A percentile compares a stretch with the other conserved stretches of the same genome.
phyloP scores from a whole-genome alignment of 352 stramenopile species.

The Phytophthora sansomeana region DNA sequence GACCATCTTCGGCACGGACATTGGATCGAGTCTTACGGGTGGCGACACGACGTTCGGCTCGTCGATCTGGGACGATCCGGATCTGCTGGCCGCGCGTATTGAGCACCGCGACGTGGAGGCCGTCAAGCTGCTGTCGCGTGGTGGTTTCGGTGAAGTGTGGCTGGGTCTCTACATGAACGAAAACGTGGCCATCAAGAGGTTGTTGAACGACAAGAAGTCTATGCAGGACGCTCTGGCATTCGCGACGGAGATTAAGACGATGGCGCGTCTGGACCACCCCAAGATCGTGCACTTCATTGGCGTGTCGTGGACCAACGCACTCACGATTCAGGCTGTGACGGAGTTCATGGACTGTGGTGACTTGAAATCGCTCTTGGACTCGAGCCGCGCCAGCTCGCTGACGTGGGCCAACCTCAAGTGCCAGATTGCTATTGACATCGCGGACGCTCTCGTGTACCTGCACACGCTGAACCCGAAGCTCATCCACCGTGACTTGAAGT shows the following conservation, averaged over 20 bases:
- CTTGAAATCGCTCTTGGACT: constrained; percentile 59
- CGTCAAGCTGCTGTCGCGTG: constrained; percentile 67
- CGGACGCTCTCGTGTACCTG: constrained; percentile 75
- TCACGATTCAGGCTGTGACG: constrained; percentile 67
- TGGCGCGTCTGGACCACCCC: constrained; percentile 65
- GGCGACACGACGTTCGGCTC: constrained; percentile 50
- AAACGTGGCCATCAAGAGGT: constrained; percentile 72
- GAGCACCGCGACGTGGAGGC: constrained; percentile 60
- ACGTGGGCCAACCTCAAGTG: constrained; percentile 74
- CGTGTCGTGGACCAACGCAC: constrained; percentile 70
- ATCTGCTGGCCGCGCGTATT: constrained; percentile 67
- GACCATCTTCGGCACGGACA: constrained; percentile 38
- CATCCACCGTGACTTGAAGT: constrained; percentile 77
- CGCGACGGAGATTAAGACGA: constrained; percentile 64
- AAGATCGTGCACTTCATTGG: constrained; percentile 78
- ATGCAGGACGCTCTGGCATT: constrained; percentile 67
- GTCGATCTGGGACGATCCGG: constrained; percentile 75
- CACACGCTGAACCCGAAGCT: constrained; percentile 74
- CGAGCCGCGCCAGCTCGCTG: constrained; percentile 41
- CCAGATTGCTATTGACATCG: constrained; percentile 73
- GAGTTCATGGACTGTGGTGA: constrained; percentile 82
- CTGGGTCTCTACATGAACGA: constrained; percentile 69
- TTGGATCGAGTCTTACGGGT: constrained; percentile 45
- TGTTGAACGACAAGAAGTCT: constrained; percentile 64
- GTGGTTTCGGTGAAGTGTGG: constrained; percentile 78